phyloP scores from a whole-genome alignment of 169 alveolate species.

The Eimeria mitis region DNA sequence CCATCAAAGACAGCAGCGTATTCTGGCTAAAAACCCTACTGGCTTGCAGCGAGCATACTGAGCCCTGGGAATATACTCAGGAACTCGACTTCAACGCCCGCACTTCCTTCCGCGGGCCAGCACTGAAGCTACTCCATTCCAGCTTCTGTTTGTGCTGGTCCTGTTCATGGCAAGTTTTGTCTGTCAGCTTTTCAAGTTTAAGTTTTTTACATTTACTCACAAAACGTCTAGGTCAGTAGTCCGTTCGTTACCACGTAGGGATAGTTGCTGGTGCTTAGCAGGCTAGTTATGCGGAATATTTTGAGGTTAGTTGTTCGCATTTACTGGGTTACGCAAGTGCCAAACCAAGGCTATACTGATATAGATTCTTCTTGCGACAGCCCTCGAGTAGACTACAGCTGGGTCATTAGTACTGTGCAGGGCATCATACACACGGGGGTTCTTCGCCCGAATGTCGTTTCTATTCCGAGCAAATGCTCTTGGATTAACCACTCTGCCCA shows the following conservation, averaged over 20 bases:
- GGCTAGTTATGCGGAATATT: neutral
- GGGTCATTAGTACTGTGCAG: neutral
- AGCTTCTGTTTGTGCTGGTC: neutral
- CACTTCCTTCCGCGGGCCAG: neutral
- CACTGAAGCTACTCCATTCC: neutral
- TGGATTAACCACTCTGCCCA: neutral
- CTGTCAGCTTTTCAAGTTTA: constrained; percentile 2
- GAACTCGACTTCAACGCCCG: neutral
- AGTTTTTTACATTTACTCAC: neutral
- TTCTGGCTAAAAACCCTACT: neutral
- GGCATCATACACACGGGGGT: neutral
- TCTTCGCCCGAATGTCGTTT: neutral
- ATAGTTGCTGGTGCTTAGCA: neutral
- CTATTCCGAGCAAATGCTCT: neutral
- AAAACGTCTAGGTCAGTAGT: too few relatives aligned
- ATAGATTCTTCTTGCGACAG: too few relatives aligned
- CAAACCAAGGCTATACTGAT: neutral
- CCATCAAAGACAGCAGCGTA: neutral
- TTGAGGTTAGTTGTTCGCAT: neutral
- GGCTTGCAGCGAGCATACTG: neutral
- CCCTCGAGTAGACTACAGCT: neutral
- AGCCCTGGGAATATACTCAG: neutral
- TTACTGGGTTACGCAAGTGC: neutral
- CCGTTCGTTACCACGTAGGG: neutral
- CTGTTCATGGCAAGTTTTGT: neutral